These are phyloP conservation scores for Hepatocystis sp. DNA, from an alignment of 169 alveolate genomes.

Conservation along the genomic window DNA sequence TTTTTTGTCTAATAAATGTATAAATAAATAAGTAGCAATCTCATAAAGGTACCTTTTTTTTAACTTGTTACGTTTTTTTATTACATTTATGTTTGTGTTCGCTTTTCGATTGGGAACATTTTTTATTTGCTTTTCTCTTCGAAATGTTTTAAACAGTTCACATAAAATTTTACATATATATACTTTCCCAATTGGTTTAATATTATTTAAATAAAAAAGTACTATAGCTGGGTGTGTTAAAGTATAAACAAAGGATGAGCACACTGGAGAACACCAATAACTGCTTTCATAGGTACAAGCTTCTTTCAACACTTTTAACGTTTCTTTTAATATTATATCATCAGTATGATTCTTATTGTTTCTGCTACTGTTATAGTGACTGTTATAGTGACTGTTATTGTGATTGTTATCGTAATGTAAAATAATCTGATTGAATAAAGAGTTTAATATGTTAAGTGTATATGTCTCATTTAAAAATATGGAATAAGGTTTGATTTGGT, in stretches of 20 bases:
- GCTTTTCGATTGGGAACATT: background rate
- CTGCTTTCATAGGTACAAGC: conserved; percentile 37
- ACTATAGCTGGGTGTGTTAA: conserved; percentile 18
- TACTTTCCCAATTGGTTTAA: conserved; percentile 24
- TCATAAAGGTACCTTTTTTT: conserved; percentile 49
- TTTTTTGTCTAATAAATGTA: conserved; percentile 55
- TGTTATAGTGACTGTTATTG: too few species aligned
- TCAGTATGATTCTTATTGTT: conserved; percentile 6
- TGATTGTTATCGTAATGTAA: conserved; percentile 3
- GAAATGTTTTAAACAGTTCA: conserved; percentile 31
- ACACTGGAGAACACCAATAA: conserved; percentile 37
- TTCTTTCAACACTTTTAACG: conserved; percentile 57
- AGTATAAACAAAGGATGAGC: conserved; percentile 21
- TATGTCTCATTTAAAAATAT: conserved; percentile 45
- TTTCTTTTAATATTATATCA: conserved; percentile 16
- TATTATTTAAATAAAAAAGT: conserved; percentile 26
- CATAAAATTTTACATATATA: conserved; percentile 44
- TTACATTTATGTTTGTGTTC: background rate
- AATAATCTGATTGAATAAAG: conserved; percentile 39
- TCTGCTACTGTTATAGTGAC: background rate
- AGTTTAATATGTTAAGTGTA: conserved; percentile 35
- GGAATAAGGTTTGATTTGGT: conserved; percentile 8
- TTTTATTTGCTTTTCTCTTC: conserved; percentile 19
- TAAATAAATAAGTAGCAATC: conserved; percentile 33
- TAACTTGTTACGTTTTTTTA: background rate